A percentile compares a stretch with the other conserved stretches of the same genome.
Conservation (phyloP, 2,329 filamentous ascomycete genomes). For the Dothideomycetes sp. region DNA sequence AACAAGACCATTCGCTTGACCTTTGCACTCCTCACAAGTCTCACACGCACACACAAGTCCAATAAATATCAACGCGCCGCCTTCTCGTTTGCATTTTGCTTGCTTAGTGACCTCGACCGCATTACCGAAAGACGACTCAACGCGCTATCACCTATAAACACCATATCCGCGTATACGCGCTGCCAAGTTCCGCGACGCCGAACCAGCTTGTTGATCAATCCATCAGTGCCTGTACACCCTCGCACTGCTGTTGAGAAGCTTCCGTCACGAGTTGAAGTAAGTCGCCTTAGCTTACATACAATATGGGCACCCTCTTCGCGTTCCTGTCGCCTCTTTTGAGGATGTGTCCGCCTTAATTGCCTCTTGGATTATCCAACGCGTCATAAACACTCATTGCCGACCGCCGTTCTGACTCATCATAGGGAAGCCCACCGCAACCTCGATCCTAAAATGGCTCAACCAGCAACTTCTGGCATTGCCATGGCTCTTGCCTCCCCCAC, state of each 20-base stretch:
- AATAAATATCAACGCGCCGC: too few relatives aligned
- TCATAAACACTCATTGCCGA: conserved; percentile 9
- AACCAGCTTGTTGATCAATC: neutral
- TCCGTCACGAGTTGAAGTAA: conserved; percentile 16
- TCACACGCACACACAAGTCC: neutral
- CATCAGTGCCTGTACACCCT: conserved; percentile 4
- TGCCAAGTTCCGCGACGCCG: neutral
- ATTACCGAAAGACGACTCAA: neutral
- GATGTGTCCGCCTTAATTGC: too few relatives aligned
- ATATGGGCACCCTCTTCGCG: conserved; percentile 3
- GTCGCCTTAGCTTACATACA: conserved; percentile 15
- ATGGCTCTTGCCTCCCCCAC: conserved; percentile 23
- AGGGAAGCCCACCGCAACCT: conserved; percentile 23
- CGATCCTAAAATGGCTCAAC: conserved; percentile 19
- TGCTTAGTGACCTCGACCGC: neutral
- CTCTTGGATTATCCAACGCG: too few relatives aligned
- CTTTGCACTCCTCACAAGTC: neutral
- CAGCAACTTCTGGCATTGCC: conserved; percentile 16
- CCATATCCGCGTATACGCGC: neutral
- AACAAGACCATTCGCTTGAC: neutral
- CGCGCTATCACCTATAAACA: neutral
- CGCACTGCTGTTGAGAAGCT: conserved; percentile 5
- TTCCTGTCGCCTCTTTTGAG: too few relatives aligned
- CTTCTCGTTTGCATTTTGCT: neutral
- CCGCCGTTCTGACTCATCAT: conserved; percentile 10